A percentile compares a stretch with the other conserved stretches of the same genome.
These are phyloP conservation scores for Didymella pinodella DNA, from an alignment of 2,329 filamentous ascomycete genomes.

Conservation along the genomic window DNA sequence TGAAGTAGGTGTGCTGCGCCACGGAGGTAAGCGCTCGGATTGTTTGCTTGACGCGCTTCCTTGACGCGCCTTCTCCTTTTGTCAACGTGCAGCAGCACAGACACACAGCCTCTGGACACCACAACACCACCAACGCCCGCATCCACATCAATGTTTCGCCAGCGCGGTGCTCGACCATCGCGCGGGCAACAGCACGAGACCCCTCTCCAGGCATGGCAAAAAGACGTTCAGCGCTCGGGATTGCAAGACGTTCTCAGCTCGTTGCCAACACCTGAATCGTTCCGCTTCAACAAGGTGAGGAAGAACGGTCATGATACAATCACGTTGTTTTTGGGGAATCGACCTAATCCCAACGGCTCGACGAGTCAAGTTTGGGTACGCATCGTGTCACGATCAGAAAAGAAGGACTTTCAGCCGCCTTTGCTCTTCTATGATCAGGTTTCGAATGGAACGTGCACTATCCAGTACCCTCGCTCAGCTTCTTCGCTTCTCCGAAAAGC, in stretches of 20 bases:
- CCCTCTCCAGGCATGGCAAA: not conserved
- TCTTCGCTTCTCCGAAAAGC: constrained; percentile 23
- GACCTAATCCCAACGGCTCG: not conserved
- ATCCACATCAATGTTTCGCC: constrained; percentile 3
- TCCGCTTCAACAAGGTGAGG: not conserved
- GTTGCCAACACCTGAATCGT: constrained; percentile 5
- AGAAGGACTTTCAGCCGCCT: constrained; percentile 1
- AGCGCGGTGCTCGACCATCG: not conserved
- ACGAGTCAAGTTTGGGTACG: constrained; percentile 9
- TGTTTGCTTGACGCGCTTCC: constrained; percentile 7
- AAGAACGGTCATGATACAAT: not conserved
- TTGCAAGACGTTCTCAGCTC: constrained; percentile 6
- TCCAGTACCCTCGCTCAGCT: constrained; percentile 14
- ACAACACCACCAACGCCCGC: constrained; percentile 2
- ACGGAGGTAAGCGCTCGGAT: constrained; percentile 3
- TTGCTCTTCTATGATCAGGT: constrained; percentile 11
- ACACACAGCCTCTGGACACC: not conserved
- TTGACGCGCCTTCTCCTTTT: constrained; percentile 11
- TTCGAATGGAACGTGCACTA: not conserved
- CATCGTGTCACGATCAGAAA: not conserved
- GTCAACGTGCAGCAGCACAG: constrained; percentile 8
- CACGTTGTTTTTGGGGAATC: constrained; percentile 1
- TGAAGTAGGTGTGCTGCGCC: not conserved
- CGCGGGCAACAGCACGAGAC: not conserved
- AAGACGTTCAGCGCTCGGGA: not conserved